These are phyloP conservation scores for Orbilia quercus DNA, from an alignment of 2,329 filamentous ascomycete species.

Conservation along the genomic window DNA sequence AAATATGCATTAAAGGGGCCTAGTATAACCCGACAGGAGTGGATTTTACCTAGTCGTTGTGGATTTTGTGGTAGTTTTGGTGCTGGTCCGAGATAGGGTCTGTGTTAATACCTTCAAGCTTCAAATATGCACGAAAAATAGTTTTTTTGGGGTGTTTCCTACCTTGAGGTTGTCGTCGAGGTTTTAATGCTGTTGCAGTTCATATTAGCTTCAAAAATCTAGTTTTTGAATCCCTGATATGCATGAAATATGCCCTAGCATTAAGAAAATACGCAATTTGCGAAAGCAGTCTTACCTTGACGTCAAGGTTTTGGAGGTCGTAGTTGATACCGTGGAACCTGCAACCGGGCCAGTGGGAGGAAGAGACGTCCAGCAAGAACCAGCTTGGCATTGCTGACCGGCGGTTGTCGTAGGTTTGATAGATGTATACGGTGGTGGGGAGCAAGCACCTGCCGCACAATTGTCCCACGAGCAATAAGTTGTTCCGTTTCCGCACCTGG, in stretches of 20 bases:
- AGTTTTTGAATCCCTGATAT: too few species aligned
- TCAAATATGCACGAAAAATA: too few species aligned
- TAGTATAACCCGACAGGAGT: too few species aligned
- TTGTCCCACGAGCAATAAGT: slow-evolving; percentile 10
- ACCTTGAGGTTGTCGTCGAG: not conserved
- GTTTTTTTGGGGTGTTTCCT: too few species aligned
- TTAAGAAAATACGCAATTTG: too few species aligned
- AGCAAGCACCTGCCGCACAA: slow-evolving; percentile 30
- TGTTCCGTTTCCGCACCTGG: slow-evolving; percentile 30
- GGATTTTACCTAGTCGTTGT: not conserved
- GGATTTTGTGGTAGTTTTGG: not conserved
- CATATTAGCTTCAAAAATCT: too few species aligned
- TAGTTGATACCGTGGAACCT: not conserved
- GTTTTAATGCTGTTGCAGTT: not conserved
- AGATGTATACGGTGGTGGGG: slow-evolving; percentile 5
- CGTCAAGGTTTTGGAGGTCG: not conserved
- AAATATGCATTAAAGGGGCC: slow-evolving; percentile 3
- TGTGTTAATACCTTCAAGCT: too few species aligned
- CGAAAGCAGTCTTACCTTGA: not conserved
- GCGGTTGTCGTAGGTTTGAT: slow-evolving; percentile 2
- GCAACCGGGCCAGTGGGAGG: slow-evolving; percentile 26
- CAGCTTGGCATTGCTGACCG: slow-evolving; percentile 10
- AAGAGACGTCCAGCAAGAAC: slow-evolving; percentile 34
- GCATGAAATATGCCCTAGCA: too few species aligned
- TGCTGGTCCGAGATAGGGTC: too few species aligned